Evolutionary conservation across 2,329 filamentous ascomycete species (phyloP).

Genomic region (Graphilbum fragrans): DNA sequence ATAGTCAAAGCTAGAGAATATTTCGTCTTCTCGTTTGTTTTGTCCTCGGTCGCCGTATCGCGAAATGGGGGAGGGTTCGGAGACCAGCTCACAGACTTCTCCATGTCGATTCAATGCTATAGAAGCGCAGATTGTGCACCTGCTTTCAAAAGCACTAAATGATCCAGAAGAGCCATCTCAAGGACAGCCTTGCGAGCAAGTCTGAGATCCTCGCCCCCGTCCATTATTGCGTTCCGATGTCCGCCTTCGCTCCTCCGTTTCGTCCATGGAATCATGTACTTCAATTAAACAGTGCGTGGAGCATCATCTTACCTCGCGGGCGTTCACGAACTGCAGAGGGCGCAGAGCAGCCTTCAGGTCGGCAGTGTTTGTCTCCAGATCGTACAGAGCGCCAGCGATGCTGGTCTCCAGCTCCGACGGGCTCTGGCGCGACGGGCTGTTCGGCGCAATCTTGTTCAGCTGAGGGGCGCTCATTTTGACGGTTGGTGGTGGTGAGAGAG

Average conservation of each 20-base stretch:
- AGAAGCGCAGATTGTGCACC: too few relatives aligned
- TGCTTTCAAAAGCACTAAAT: too few relatives aligned
- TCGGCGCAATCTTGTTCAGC: slow-evolving; percentile 94
- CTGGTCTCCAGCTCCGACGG: slow-evolving; percentile 95
- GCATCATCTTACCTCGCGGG: slow-evolving; percentile 82
- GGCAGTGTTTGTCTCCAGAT: slow-evolving; percentile 98
- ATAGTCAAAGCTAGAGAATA: too few relatives aligned
- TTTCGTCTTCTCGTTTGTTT: too few relatives aligned
- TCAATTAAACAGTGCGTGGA: not conserved
- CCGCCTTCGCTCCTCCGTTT: not conserved
- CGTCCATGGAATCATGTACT: not conserved
- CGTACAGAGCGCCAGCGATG: slow-evolving; percentile 95
- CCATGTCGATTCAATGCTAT: too few relatives aligned
- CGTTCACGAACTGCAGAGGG: slow-evolving; percentile 97
- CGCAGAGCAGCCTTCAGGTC: slow-evolving; percentile 94
- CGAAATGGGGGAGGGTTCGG: too few relatives aligned
- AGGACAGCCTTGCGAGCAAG: too few relatives aligned
- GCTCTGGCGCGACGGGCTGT: slow-evolving; percentile 91
- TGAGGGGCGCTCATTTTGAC: slow-evolving; percentile 49
- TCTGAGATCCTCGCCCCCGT: not conserved
- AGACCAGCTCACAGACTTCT: too few relatives aligned
- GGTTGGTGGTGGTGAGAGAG: not conserved
- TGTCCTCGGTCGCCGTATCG: too few relatives aligned
- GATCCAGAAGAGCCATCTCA: too few relatives aligned
- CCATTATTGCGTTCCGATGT: not conserved